These are phyloP conservation scores for Imleria badia DNA, from an alignment of 768 basidiomycete species.

Conservation along the genomic window DNA sequence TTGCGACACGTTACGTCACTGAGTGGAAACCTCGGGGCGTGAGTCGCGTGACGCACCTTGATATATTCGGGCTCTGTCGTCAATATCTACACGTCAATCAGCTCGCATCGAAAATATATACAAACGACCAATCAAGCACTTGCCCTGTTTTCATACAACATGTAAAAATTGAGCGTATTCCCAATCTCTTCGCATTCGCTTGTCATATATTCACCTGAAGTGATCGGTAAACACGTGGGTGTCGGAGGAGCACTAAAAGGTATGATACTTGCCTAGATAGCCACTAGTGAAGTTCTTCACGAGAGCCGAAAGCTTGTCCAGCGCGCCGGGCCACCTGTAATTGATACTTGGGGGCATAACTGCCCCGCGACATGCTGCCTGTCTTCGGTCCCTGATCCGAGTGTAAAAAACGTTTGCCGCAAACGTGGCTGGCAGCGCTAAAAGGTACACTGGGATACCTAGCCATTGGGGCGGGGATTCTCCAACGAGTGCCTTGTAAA, in stretches of 20 bases:
- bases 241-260: background rate
- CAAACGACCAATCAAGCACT: background rate
- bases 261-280: conserved; percentile 43
- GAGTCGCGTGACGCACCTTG: conserved; percentile 37
- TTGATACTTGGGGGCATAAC: conserved; percentile 39
- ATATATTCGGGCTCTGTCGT: conserved; percentile 41
- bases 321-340: conserved; percentile 44
- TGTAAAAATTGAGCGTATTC: conserved; percentile 21
- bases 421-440: conserved; percentile 26
- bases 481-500: conserved; percentile 9
- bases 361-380: conserved; percentile 47
- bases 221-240: background rate
- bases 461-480: conserved; percentile 13
- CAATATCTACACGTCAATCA: conserved; percentile 27
- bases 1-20: background rate
- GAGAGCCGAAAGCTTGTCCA: conserved; percentile 44
- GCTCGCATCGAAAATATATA: background rate
- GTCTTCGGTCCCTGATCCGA: conserved; percentile 40
- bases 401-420: conserved; percentile 38
- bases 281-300: conserved; percentile 41
- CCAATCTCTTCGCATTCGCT: conserved; percentile 19
- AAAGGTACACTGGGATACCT: conserved; percentile 14
- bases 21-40: background rate
- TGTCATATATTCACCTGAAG: conserved; percentile 11
- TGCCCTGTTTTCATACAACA: conserved; percentile 31